Evolutionary conservation across 257 asterid genomes (phyloP).

Genomic region (Lithospermum erythrorhizon): DNA sequence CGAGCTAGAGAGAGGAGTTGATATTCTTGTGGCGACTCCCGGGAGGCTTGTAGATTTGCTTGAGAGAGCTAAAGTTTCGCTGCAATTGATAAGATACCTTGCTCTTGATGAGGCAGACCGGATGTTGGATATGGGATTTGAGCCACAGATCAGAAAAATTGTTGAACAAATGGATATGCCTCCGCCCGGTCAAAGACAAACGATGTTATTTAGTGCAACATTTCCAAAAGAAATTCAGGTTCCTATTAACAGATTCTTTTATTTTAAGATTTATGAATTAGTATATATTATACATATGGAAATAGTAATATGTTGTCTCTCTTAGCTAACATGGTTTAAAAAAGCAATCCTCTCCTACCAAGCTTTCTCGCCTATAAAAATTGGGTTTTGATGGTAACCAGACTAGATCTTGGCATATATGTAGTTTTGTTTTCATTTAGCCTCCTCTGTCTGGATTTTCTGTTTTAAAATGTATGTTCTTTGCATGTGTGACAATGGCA

Average conservation of each 20-base stretch:
- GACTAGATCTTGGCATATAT: neutral
- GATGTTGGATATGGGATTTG: conserved; percentile 24
- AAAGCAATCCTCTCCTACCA: neutral
- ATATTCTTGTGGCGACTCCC: conserved; percentile 21
- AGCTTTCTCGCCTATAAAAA: neutral
- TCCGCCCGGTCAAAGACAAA: conserved; percentile 15
- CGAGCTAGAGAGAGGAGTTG: conserved; percentile 22
- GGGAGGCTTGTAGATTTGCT: conserved; percentile 19
- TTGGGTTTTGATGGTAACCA: neutral
- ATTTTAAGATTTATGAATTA: neutral
- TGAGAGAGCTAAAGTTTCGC: conserved; percentile 19
- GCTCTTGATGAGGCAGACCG: conserved; percentile 23
- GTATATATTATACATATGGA: neutral
- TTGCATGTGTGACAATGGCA: too few species aligned
- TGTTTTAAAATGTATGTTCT: too few species aligned
- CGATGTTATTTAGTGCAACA: conserved; percentile 18
- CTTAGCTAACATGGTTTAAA: neutral
- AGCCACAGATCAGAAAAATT: conserved; percentile 21
- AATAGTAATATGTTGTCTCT: too few species aligned
- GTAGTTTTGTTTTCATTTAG: too few species aligned
- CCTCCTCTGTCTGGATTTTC: too few species aligned
- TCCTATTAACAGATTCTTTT: neutral
- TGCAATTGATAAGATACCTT: conserved; percentile 16
- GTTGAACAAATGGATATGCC: conserved; percentile 24
- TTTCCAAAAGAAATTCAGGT: conserved; percentile 18